A percentile compares a stretch with the other conserved stretches of the same genome.
Conservation (phyloP, 352 stramenopile genomes). For the Phytophthora multivora region DNA sequence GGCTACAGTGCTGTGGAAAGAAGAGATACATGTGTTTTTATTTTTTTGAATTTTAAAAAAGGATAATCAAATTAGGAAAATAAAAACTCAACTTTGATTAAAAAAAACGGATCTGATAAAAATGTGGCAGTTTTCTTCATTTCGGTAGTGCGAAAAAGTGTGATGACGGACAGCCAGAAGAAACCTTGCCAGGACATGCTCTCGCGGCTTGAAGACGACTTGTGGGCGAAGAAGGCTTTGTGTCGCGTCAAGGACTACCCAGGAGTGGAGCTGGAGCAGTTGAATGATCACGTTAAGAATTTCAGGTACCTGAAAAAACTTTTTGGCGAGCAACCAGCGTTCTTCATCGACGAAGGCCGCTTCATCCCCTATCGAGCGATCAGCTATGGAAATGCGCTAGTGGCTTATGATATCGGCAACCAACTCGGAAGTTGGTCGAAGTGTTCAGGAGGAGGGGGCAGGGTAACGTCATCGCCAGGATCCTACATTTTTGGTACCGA, state of each 20-base stretch:
- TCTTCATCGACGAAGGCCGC: conserved; percentile 31
- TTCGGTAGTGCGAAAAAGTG: too few species aligned
- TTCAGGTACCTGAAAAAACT: conserved; percentile 15
- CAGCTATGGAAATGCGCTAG: conserved; percentile 5
- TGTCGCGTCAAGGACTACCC: conserved; percentile 5
- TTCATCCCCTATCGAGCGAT: conserved; percentile 19
- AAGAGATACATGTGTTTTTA: too few species aligned
- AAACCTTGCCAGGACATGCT: too few species aligned
- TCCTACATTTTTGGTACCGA: conserved; percentile 5
- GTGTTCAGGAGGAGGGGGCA: not conserved
- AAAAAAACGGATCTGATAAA: too few species aligned
- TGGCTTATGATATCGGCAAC: conserved; percentile 2
- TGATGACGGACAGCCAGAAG: too few species aligned
- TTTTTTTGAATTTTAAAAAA: too few species aligned
- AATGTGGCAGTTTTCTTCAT: too few species aligned
- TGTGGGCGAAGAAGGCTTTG: conserved; percentile 23
- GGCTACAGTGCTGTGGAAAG: too few species aligned
- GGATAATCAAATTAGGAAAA: too few species aligned
- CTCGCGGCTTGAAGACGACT: not conserved
- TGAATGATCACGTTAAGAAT: conserved; percentile 17
- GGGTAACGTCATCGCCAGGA: conserved; percentile 1
- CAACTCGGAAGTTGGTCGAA: too few species aligned
- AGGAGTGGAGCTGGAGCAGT: conserved; percentile 11
- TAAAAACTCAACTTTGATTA: too few species aligned
- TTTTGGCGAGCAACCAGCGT: conserved; percentile 18